Base-by-base conservation (phyloP, 805 yeast genomes). In the Maudiozyma saulgeensis region DNA sequence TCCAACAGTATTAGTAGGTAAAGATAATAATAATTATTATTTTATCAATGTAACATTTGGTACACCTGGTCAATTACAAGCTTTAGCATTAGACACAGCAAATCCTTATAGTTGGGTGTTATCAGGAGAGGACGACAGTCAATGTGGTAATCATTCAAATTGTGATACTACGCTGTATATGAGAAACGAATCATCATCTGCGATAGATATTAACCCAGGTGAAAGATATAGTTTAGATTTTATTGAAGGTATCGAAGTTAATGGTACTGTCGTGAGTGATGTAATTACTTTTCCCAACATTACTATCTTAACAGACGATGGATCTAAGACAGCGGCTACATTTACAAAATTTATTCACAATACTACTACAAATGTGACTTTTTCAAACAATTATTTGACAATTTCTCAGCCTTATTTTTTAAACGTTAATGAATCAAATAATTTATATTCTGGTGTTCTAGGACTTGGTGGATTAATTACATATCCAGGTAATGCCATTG, bases 401-500 rank as follows among this genome's bases (percentile, higher is more conserved):
- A 35, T 73, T 3, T 52, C 55, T 1, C 51, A 61, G 39, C 41
- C 67, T 9, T 61, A 68, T 0, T 77, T 78, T 51, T 50, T 75
- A 12, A 54, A 56, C 42, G 69, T 71, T 0, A 69, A 72, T 50
- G 57, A 58, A n/a, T 63, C 77, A 1, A 56, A 60, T 47, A 66
- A 67, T 19, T 9, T 39, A 6, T 18, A 4, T 6, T 50, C 60
- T 5, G 82, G 81, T 31, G 73, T 74, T 0, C 53, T 78, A 8
- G 82, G 81, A 6, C 52, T 78, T 1, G 73, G 75, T n/a, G 68
- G 72, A 4, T 41, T 53, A 13, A 51, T 53, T 4, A 46, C 53
- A 8, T 48, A 46, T 21, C 51, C 56, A 6, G 49, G 57, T n/a
- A 41, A 44, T 11, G 52, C 49, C 16, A 49, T 55, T 2, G 57